Base-by-base conservation (phyloP, 192 early-diverging fungal species). In the Ambispora gerdemannii region DNA sequence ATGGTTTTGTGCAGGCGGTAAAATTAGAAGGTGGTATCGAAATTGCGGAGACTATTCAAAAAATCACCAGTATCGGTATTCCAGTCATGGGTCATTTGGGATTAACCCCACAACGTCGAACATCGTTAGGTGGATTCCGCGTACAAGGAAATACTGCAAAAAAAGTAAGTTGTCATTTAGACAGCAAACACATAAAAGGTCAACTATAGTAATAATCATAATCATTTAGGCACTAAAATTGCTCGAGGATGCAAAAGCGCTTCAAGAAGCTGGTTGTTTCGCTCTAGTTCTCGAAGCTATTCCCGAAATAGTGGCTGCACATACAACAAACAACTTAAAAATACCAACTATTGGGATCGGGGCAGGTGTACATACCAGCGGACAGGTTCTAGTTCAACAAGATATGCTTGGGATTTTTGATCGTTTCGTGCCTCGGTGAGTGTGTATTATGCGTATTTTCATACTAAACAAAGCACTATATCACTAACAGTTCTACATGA, bases 311-410 rank as follows among this genome's bases (percentile, higher is more conserved):
- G 92, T 99, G 13, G 97, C 95, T 2, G 79, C 81, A n/a, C 83
- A 88, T 35, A 88, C 97, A 56, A 99, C 96, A 0, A 71, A 86
- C 24, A 71, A 83, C 36, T 76, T 99, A 30, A 60, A 59, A 2
- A 86, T 98, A 36, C 96, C 96, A 7, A 99, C 96, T 8, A 97
- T 99, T 69, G 97, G 97, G 13, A 99, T 99, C 74, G 97, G 97
- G 49, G 95, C 97, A 6, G 96, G 96, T 7, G 65, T 83, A 15
- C 78, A 85, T 0, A 91, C 89, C 13, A 95, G 92, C 20, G 97
- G 97, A 19, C 97, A 99, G 77, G 96, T 97, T 34, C 79, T 99
- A 49, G 96, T 99, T 24, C 82, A 88, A 63, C 82, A 91, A 71
- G 97, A 99, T 73, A 90, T 91, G 82, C 71, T 98, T 24, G 96